Conservation (phyloP, 2,329 filamentous ascomycete genomes). For the Neonectria neomacrospora region DNA sequence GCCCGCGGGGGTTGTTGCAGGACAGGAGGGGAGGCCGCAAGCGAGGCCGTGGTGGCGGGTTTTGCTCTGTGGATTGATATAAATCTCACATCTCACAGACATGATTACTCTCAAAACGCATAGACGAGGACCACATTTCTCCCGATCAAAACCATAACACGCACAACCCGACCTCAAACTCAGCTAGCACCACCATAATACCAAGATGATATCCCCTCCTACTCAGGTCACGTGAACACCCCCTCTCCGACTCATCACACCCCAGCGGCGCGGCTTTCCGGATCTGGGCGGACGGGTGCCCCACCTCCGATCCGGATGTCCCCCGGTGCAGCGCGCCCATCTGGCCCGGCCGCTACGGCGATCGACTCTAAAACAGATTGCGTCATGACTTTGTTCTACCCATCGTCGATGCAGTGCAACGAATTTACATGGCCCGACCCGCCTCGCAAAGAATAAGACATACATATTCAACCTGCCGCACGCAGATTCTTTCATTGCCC, state of each 20-base stretch:
- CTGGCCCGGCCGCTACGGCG: constrained; percentile 16
- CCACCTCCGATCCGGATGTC: constrained; percentile 28
- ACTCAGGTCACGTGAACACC: not conserved
- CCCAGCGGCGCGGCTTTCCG: constrained; percentile 10
- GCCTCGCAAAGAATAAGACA: not conserved
- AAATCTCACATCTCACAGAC: constrained; percentile 4
- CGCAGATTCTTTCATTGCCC: not conserved
- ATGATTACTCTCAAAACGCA: not conserved
- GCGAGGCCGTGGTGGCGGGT: constrained; percentile 39
- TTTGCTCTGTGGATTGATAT: constrained; percentile 45
- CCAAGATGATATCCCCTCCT: not conserved
- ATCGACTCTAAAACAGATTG: constrained; percentile 10
- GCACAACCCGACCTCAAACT: not conserved
- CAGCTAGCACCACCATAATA: not conserved
- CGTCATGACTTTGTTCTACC: constrained; percentile 18
- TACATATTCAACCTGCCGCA: constrained; percentile 1
- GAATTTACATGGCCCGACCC: not conserved
- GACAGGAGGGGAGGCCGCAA: constrained; percentile 10
- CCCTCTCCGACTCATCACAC: not conserved
- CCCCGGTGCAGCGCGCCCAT: constrained; percentile 18
- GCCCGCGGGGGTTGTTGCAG: constrained; percentile 9
- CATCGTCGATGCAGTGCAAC: not conserved
- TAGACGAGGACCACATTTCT: not conserved
- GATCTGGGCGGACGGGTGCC: constrained; percentile 12
- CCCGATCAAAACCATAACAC: not conserved